Evolutionary conservation across 116 monocot genomes (phyloP).

Genomic region (Phalaenopsis hybrid): DNA sequence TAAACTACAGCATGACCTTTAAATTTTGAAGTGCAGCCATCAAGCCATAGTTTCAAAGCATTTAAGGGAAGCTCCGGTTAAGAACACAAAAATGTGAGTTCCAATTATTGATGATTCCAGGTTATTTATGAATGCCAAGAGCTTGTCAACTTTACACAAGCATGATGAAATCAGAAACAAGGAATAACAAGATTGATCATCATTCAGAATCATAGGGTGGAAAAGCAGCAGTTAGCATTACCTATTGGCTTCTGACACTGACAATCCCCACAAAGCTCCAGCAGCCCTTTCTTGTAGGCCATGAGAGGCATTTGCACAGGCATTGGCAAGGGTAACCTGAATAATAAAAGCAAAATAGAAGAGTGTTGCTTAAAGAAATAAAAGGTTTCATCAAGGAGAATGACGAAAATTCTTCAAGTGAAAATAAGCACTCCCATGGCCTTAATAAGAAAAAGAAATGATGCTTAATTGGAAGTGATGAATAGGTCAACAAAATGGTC

Average conservation of each 20-base stretch:
- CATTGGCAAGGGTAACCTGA: conserved; percentile 79
- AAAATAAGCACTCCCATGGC: not conserved
- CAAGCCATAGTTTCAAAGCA: not conserved
- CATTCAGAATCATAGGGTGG: not conserved
- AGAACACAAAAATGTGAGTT: not conserved
- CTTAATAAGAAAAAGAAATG: not conserved
- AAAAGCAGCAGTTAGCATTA: conserved; percentile 13
- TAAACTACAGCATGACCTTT: not conserved
- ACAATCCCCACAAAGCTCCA: conserved; percentile 95
- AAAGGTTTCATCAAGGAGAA: not conserved
- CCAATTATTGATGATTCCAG: not conserved
- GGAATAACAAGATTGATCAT: not conserved
- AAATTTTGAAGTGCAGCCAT: not conserved
- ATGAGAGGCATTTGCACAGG: conserved; percentile 76
- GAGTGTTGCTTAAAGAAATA: not conserved
- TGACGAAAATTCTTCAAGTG: not conserved
- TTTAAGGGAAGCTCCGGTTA: not conserved
- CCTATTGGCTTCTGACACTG: conserved; percentile 98
- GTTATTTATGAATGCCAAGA: not conserved
- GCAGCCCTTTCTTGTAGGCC: conserved; percentile 98
- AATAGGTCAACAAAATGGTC: not conserved
- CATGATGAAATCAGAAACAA: not conserved
- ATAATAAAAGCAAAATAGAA: conserved; percentile 13
- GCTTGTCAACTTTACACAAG: not conserved
- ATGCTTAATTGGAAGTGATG: not conserved